Base-by-base conservation (phyloP, 768 basidiomycete species). In the Cyclocybe aegerita region DNA sequence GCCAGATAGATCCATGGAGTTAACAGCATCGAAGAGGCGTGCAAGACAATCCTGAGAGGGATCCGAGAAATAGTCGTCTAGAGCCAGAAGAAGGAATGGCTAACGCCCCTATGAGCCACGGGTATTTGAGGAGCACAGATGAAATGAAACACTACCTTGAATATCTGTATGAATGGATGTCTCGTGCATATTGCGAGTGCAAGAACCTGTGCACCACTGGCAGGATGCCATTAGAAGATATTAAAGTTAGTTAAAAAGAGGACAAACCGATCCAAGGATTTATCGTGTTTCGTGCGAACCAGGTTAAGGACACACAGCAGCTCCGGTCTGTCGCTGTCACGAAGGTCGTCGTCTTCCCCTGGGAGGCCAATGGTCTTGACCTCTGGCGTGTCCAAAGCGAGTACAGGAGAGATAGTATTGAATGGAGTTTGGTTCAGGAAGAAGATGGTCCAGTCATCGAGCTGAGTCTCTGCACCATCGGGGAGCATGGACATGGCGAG, bases 361-460 rank as follows among this genome's bases (percentile, higher is more conserved):
- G 74, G 72, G 15, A 74, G 55, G 10, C 61, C 63, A 34, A 65
- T 58, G 39, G 69, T 60, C 43, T 67, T 71, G 11, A 66, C 61
- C 58, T 76, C 75, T 9, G 75, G 75, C 6, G 79, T 82, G 59
- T 88, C 88, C 55, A 88, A 71, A 1, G 89, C 83, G 37, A 95
- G 77, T 11, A 93, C 81, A 5, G 93, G 89, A 1, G 86, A 81
- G 56, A 96, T 91, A 12, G 85, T 86, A 63, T 94, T 93, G 71
- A 87, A 90, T 0, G 86, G 78, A 0, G 90, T 93, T 70, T 98
- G 97, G 65, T 98, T 98, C 50, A 99, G 81, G 68, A 96, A 97
- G 78, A 99, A 99, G 39, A 98, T 85, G 4, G 97, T 98, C 95
- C 95, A 98, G 69, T 98, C 97, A 65, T 96, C 93, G 16, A 88